Evolutionary conservation across 371 early-diverging fungal species (phyloP), one percentile per base, ranked within the genome.

Genomic region (Mortierella sp.): DNA sequence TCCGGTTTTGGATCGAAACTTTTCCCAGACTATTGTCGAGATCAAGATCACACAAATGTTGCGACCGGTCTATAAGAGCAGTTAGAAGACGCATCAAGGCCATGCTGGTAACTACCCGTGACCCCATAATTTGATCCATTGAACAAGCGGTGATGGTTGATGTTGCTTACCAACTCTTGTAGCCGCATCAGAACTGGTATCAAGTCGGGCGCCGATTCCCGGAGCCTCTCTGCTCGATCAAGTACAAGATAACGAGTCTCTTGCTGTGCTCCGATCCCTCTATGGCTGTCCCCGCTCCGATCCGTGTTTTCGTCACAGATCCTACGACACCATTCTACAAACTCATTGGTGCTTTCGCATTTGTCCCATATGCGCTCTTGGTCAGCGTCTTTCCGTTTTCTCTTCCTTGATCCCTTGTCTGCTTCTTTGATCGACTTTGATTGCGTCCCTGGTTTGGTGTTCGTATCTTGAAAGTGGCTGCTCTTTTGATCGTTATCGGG

Each of bases 201-300:
- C 16, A 95, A 71, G 31, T 84, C 84, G 5, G 90, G 78, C 6
- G 88, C 83, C 53, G 91, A 86, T 52, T 91, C 90, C 24, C 94
- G 86, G 38, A 96, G 78, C 23, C 91, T 67, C 62, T 96, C 95
- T 0, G 94, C 94, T 34, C 91, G 84, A 71, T 96, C 97, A 10
- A 95, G 78, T 0, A 94, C 82, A 87, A 88, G 28, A 58, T 73
- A 68, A 0, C 70, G 67, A 1, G 74, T 73, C 16, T 72, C 72
- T 1, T 67, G 60, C 5, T 34, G 54, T 7, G 10, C 10, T 34
- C 34, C 34, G 10, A 34, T 34, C 10, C 13, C 41, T 24, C 4
- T 50, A 51, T 55, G n/a, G 18, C 26, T 13, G 14, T 23, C 46
- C 0, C 34, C 52, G 8, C 19, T 31, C 21, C 26, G 21, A 12